Base-by-base conservation (phyloP, 2,329 filamentous ascomycete species). In the Furcasterigmium sp. region DNA sequence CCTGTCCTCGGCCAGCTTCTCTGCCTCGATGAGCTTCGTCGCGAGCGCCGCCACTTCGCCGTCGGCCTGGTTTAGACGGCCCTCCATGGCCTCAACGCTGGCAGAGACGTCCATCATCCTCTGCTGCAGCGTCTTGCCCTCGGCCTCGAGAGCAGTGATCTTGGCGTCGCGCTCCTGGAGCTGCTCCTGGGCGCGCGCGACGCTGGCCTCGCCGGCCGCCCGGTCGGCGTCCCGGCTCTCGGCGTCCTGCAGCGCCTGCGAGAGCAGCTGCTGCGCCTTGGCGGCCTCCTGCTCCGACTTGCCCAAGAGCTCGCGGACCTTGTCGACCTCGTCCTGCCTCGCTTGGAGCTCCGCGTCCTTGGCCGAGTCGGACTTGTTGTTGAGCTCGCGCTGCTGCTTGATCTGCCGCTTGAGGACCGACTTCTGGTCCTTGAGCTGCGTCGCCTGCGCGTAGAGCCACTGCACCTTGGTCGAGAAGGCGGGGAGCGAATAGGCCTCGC, bases 321-420 rank as follows among this genome's bases (percentile, higher is more conserved):
- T 64, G 32, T 78, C 70, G 7, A 86, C 58, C 51, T 84, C 75
- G 14, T 76, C 72, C 42, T 73, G 68, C 53, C 78, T 81, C 38
- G 70, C 61, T 19, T 75, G 69, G n/a, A 87, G 61, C 49, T 85
- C 78, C 32, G 75, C 75, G 53, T 85, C 83, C 56, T 83, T 80
- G 47, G 83, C 76, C 17, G 78, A 73, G 51, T 95, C 89, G 1
- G 88, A 90, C 57, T 91, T 91, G 68, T 76, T 90, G 65, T 95
- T 95, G 45, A 96, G 76, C 57, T 95, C 89, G 46, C 91, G 85
- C 65, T 97, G 91, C 60, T 97, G 91, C 67, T 95, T 91, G 56
- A 96, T 91, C 61, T 97, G 91, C 35, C 90, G 82, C 56, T 91
- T 85, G 8, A 97, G 75, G 18, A 95, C 91, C 39, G 82, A 80